phyloP scores from a whole-genome alignment of 306 rosid genomes.

The Pachyrhizus erosus region DNA sequence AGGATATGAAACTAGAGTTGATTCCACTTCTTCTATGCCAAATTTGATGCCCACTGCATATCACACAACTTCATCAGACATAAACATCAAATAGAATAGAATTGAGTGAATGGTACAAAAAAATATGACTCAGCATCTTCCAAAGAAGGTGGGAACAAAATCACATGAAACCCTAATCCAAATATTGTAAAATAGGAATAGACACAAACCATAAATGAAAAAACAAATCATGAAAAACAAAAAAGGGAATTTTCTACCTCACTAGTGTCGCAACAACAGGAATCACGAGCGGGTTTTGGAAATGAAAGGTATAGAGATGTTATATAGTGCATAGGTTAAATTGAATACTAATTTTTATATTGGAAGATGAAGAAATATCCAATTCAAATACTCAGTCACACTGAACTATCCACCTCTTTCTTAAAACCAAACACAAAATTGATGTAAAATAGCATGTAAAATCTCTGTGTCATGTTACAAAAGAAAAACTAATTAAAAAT shows the following conservation, averaged over 20 bases:
- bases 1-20: conserved; percentile 54
- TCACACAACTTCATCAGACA: conserved; percentile 9
- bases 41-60: conserved; percentile 72
- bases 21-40: conserved; percentile 88
- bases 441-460: no score
- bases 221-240: not conserved
- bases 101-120: not conserved
- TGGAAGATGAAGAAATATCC: no score
- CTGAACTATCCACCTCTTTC: no score
- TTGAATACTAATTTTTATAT: no score
- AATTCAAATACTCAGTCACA: no score
- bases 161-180: not conserved
- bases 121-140: not conserved
- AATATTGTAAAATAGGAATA: not conserved
- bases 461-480: no score
- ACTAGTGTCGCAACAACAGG: no score
- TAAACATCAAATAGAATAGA: conserved; percentile 2
- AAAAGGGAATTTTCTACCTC: not conserved
- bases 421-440: no score
- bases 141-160: not conserved
- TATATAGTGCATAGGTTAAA: no score
- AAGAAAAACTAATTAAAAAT: no score
- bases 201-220: not conserved
- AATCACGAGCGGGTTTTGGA: no score
- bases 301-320: no score